A percentile compares a stretch with the other conserved stretches of the same genome.
Evolutionary conservation across 129 eudicot species (phyloP).

Genomic region (Flaveria brownii): DNA sequence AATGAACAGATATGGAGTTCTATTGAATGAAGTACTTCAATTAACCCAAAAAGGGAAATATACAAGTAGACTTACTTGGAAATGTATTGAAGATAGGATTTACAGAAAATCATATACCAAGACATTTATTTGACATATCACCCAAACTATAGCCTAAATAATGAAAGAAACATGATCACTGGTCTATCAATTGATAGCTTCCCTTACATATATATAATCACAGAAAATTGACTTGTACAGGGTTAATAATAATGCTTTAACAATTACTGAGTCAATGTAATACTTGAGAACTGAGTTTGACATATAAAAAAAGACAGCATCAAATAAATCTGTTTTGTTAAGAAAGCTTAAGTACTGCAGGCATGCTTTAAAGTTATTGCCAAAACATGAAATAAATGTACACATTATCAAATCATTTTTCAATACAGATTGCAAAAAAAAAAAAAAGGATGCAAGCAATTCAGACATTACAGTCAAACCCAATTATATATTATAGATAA

Average conservation of each 20-base stretch:
- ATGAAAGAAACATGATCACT: neutral
- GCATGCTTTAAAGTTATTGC: neutral
- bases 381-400: neutral
- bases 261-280: neutral
- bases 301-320: neutral
- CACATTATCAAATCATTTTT: neutral
- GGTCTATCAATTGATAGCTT: neutral
- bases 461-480: constrained; percentile 8
- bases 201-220: neutral
- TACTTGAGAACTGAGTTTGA: neutral
- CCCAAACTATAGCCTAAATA: neutral
- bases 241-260: neutral
- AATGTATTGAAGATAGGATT: no score
- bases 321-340: neutral
- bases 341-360: neutral
- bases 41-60: no score
- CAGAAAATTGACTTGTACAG: neutral
- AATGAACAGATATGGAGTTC: no score
- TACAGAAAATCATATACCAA: no score
- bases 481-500: constrained; percentile 3
- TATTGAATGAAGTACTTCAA: no score
- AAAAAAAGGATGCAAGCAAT: neutral
- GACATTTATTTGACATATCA: no score
- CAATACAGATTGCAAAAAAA: neutral
- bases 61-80: no score